Base-by-base conservation (phyloP, 2,329 filamentous ascomycete genomes). In the Pseudogymnoascus sp. region DNA sequence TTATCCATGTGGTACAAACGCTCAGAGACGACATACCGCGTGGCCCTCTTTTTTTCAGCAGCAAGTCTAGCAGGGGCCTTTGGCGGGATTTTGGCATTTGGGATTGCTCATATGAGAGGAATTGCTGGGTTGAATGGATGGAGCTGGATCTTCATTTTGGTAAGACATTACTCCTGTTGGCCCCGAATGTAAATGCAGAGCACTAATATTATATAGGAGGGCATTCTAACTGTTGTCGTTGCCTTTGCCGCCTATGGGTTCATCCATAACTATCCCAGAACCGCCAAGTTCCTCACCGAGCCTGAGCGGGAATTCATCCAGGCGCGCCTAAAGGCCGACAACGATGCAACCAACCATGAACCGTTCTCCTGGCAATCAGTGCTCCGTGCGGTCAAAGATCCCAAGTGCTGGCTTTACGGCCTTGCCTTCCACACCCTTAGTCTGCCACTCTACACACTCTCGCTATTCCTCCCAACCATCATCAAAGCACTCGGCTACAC, bases 391-490 rank as follows among this genome's bases (percentile, higher is more conserved):
- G 73, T 90, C 43, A 83, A 79, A 13, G 87, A 93, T 69, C 83
- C 84, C 1, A 90, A 87, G 71, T 86, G 86, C 70, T 90, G 85
- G 86, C 79, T 92, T 0, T 92, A 92, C 68, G 86, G 87, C 0
- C 73, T 90, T 0, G 83, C 81, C 0, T 91, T 90, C 69, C 88
- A 92, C 72, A 90, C 87, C 4, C 85, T 91, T 79, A 88, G 85
- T 64, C 74, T 92, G 11, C 83, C 83, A 0, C 75, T 85, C 0
- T 85, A 85, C 65, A 84, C 82, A 0, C 74, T 83, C 4, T 79
- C 85, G 0, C 73, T 85, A 2, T 85, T 85, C 63, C 64, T 85
- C 73, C 82, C 81, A 0, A 83, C 80, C 0, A 85, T 85, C 54
- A 84, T 85, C 62, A 77, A 76, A 23, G 76, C 79, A 19, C 77